Evolutionary conservation across 1,139 yeast species (phyloP), one percentile per base, ranked within the genome.

Genomic region (Candida tropicalis): DNA sequence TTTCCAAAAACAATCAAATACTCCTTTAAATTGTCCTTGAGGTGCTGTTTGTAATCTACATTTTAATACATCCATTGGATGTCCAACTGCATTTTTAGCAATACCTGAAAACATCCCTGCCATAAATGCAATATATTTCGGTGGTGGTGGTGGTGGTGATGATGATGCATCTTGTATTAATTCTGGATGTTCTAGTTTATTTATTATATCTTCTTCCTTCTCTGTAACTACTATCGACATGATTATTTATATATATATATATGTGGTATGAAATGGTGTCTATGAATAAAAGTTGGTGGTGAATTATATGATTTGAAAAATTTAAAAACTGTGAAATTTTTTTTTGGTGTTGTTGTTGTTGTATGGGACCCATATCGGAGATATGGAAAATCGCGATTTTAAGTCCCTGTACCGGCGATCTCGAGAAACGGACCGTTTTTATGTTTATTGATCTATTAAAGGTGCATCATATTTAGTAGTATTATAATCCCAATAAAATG

Each of bases 71-170:
- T 90, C 97, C 55, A 90, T 89, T 5, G 97, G 97, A 61, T 90
- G 97, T 1, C 97, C 97, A 13, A 90, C 97, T 0, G 85, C 81
- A 55, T 89, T 86, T 62, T 90, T 90, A 56, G 87, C 86, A 28
- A 88, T 79, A 15, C 97, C 97, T 0, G 93, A 84, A 58, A 86
- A 86, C 58, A 87, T 81, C 5, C 97, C 97, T 2, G 97, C 96
- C 11, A 88, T 77, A 57, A 88, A 89, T 12, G 96, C 96, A 48
- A 82, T 75, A 55, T 82, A 82, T 45, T 77, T 64, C 11, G 84
- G 81, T 2, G 82, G 81, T 3, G 73, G 51, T 28, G 29, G 18
- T 12, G 27, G 5, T 6, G 20, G 22, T 3, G 73, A 50, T 28
- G 29, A 12, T 12, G 27, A 4, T 6, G 20, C 15, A 10, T n/a